Evolutionary conservation across 768 basidiomycete genomes (phyloP), one percentile per base, ranked within the genome.

Genomic region (Hygrophorus pudorinus): DNA sequence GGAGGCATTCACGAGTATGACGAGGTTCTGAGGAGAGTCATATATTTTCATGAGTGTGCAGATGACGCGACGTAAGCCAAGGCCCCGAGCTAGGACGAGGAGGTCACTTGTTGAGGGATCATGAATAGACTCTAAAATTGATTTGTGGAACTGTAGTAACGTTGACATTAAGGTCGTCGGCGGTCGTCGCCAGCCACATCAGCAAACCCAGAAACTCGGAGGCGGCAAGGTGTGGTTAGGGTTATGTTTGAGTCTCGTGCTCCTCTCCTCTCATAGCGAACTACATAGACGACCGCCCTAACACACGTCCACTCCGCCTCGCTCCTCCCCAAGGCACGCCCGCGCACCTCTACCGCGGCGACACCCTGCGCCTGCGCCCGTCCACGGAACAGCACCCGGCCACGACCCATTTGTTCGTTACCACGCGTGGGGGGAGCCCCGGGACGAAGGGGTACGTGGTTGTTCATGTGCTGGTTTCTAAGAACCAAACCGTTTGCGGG

Each of bases 41-140:
- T 94, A 98, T 32, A 94, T 87, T 65, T 93, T 86, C 67, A 98
- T 72, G 32, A 98, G 73, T 0, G 82, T 85, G 64, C 88, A 91
- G 35, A 91, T 59, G 42, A 96, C 72, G 46, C 81, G 70, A 10
- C 93, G 76, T 48, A 98, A 66, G 0, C 96, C 96, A 2, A 99
- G 73, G 0, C 96, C 96, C 27, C 93, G 84, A 1, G 89, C 93
- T 27, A 99, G 65, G 33, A 99, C 60, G 31, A 87, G 61, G 7
- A 88, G 65, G 52, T 87, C 85, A 53, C 70, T 84, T 6, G 76
- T 81, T 9, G 73, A 71, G 29, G 85, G 85, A 60, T 86, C 83
- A 59, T 83, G 79, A 11, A 85, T 75, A 32, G 74, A 68, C 53
- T 82, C 72, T 44, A 86, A 59, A 42, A 86, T 79, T 38, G 70